phyloP scores from a whole-genome alignment of 1,284 basidiomycete genomes.

The Pseudozyma flocculosa region DNA sequence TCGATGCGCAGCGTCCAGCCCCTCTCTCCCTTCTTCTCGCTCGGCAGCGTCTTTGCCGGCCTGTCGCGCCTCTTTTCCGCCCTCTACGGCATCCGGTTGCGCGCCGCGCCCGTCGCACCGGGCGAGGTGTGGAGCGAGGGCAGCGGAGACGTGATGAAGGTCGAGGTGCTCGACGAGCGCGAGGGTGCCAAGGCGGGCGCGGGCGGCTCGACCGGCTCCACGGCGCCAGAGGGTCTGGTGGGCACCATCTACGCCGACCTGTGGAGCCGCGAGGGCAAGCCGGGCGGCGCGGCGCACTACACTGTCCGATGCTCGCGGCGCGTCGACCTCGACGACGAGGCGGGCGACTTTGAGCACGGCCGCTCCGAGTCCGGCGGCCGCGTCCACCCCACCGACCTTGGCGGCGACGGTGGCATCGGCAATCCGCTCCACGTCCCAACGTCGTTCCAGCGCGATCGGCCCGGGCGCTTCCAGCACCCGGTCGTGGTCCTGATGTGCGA shows the following conservation, averaged over 20 bases:
- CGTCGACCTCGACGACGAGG: conserved; percentile 82
- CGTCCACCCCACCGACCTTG: conserved; percentile 14
- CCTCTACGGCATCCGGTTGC: conserved; percentile 52
- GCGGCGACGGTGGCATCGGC: conserved; percentile 17
- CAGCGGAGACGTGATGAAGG: conserved; percentile 72
- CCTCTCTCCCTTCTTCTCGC: conserved; percentile 49
- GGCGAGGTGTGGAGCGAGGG: conserved; percentile 83
- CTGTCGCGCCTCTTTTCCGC: conserved; percentile 49
- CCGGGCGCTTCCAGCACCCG: conserved; percentile 73
- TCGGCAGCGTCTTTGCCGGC: conserved; percentile 54
- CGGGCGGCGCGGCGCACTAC: conserved; percentile 90
- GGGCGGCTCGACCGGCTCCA: conserved; percentile 3
- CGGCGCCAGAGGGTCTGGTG: conserved; percentile 63
- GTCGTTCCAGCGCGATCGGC: conserved; percentile 61
- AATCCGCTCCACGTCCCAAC: conserved; percentile 44
- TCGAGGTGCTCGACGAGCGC: conserved; percentile 87
- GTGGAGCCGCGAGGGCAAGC: conserved; percentile 80
- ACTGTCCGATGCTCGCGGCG: conserved; percentile 91
- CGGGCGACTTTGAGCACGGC: conserved; percentile 65
- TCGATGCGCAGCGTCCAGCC: conserved; percentile 32
- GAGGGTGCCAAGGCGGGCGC: conserved; percentile 62
- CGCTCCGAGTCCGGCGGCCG: conserved; percentile 58
- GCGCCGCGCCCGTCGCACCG: conserved; percentile 55
- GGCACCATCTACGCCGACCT: conserved; percentile 95
- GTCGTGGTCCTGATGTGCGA: conserved; percentile 89